A percentile compares a stretch with the other conserved stretches of the same genome.
These are phyloP conservation scores for Hansenula lynferdii DNA, from an alignment of 1,139 yeast species.

Conservation along the genomic window DNA sequence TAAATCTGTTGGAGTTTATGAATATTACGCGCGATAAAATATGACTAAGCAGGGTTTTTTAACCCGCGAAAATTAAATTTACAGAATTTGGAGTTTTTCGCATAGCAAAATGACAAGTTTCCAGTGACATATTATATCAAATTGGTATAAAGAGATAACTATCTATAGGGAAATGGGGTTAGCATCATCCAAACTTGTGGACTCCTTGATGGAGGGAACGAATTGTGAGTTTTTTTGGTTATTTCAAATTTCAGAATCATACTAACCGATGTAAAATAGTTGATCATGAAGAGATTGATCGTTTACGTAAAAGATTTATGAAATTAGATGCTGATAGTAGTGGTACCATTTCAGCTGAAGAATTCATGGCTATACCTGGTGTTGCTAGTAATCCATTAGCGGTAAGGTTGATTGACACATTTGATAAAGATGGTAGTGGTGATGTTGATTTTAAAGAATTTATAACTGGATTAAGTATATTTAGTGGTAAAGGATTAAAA, in stretches of 20 bases:
- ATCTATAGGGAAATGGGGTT: no score
- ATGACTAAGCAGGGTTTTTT: no score
- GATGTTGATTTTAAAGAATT: slow-evolving; percentile 95
- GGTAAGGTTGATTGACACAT: slow-evolving; percentile 83
- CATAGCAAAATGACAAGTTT: no score
- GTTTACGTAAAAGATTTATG: slow-evolving; percentile 90
- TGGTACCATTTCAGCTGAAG: slow-evolving; percentile 88
- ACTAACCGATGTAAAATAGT: slow-evolving; percentile 36
- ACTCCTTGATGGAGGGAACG: slow-evolving; percentile 70
- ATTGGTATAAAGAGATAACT: no score
- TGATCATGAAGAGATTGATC: slow-evolving; percentile 85
- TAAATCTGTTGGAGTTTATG: no score
- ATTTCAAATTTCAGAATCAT: no score
- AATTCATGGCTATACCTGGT: slow-evolving; percentile 90
- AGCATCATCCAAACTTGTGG: slow-evolving; percentile 61
- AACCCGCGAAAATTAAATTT: no score
- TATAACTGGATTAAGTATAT: slow-evolving; percentile 83
- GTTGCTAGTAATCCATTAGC: slow-evolving; percentile 90
- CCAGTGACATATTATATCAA: no score
- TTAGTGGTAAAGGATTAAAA: slow-evolving; percentile 81
- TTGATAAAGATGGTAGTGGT: slow-evolving; percentile 92
- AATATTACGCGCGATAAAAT: no score
- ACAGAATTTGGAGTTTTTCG: no score
- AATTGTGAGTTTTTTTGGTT: slow-evolving; percentile 38
- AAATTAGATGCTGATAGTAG: slow-evolving; percentile 90